Conservation (phyloP, 2,329 filamentous ascomycete genomes). For the Epichloe glyceriae region DNA sequence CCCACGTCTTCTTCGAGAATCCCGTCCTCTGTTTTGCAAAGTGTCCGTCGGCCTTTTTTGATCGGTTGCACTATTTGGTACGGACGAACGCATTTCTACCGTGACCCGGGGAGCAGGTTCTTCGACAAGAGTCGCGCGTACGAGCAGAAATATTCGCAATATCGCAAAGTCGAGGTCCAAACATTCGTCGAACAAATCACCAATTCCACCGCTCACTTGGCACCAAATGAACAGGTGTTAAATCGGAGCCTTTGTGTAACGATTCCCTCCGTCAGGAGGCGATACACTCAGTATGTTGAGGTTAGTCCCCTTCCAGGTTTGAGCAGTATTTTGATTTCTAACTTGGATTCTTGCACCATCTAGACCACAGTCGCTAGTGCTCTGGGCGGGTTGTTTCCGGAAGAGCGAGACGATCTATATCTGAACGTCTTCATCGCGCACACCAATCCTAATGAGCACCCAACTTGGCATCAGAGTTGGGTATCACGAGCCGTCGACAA, state of each 20-base stretch:
- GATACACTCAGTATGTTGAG: background rate
- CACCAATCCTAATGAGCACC: background rate
- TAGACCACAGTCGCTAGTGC: background rate
- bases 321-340: background rate
- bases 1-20: background rate
- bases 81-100: background rate
- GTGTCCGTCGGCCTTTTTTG: background rate
- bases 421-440: background rate
- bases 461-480: background rate
- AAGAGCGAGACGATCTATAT: background rate
- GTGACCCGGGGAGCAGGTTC: background rate
- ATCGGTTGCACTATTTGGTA: background rate
- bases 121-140: background rate
- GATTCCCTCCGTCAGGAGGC: background rate
- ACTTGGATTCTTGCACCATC: background rate
- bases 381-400: background rate
- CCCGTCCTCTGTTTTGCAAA: background rate
- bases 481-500: background rate
- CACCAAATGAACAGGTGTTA: background rate
- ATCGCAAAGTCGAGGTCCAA: background rate
- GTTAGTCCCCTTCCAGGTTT: background rate
- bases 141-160: background rate
- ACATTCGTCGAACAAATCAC: background rate
- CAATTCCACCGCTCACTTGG: background rate
- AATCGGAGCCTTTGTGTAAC: background rate